These are phyloP conservation scores for Candida qinlingensis DNA, from an alignment of 805 yeast species.

Conservation along the genomic window DNA sequence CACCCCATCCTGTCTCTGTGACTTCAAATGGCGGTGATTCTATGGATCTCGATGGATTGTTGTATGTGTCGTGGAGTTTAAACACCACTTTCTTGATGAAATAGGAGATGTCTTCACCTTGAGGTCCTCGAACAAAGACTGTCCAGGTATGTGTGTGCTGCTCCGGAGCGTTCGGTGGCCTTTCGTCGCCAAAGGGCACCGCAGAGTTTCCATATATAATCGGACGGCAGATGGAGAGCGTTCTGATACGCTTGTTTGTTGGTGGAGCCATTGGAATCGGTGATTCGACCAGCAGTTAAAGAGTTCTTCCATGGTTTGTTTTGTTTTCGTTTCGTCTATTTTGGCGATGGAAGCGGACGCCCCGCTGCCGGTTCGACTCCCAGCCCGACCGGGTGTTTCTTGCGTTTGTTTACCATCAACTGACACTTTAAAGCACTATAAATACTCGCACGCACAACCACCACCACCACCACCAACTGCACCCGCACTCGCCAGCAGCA, in stretches of 20 bases:
- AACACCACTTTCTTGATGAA: conserved; percentile 87
- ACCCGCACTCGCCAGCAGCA: neutral
- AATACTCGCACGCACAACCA: too few relatives aligned
- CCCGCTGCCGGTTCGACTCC: too few relatives aligned
- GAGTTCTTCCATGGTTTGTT: neutral
- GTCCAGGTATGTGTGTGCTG: conserved; percentile 98
- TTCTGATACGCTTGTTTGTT: conserved; percentile 28
- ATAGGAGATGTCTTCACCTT: conserved; percentile 71
- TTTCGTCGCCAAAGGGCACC: conserved; percentile 51
- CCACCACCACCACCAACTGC: neutral
- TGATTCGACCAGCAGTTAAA: too few relatives aligned
- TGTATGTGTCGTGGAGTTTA: conserved; percentile 92
- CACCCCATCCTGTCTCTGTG: conserved; percentile 99
- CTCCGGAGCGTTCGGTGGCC: conserved; percentile 60
- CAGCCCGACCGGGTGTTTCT: too few relatives aligned
- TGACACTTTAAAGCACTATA: too few relatives aligned
- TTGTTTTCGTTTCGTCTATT: neutral
- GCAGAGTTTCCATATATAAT: conserved; percentile 80
- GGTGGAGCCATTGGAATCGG: conserved; percentile 11
- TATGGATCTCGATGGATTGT: conserved; percentile 76
- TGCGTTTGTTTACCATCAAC: too few relatives aligned
- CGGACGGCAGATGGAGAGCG: conserved; percentile 70
- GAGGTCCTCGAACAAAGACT: conserved; percentile 78
- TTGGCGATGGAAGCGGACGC: neutral
- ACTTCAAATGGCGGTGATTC: conserved; percentile 92